A percentile compares a stretch with the other conserved stretches of the same genome.
Evolutionary conservation across 257 asterid genomes (phyloP).

Genomic region (Solanum pennellii): DNA sequence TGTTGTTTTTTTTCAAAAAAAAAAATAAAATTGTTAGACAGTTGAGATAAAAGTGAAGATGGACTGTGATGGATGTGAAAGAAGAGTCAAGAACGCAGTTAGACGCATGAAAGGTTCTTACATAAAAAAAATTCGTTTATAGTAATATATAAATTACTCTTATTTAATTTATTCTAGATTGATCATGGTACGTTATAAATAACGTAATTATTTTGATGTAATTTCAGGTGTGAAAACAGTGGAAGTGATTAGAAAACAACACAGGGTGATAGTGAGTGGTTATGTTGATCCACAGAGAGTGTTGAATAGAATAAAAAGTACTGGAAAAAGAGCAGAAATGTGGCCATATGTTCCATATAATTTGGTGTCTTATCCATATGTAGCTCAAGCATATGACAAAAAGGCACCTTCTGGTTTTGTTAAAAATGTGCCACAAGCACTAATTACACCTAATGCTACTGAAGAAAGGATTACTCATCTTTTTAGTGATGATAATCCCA

Average conservation of each 20-base stretch:
- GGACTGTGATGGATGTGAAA: constrained; percentile 96
- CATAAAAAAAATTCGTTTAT: background rate
- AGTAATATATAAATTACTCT: too few relatives aligned
- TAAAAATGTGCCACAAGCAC: constrained; percentile 32
- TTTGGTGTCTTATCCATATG: constrained; percentile 56
- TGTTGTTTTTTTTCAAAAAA: too few relatives aligned
- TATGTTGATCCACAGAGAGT: constrained; percentile 59
- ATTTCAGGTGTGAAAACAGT: constrained; percentile 54
- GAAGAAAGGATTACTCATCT: constrained; percentile 49
- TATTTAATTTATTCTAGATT: too few relatives aligned
- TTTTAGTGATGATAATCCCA: constrained; percentile 81
- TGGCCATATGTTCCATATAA: constrained; percentile 87
- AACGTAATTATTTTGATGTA: too few relatives aligned
- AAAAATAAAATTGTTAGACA: constrained; percentile 26
- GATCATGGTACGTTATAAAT: background rate
- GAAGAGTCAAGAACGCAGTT: constrained; percentile 73
- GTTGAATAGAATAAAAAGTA: constrained; percentile 50
- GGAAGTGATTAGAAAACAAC: constrained; percentile 59
- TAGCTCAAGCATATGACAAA: constrained; percentile 55
- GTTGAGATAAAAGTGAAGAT: constrained; percentile 84
- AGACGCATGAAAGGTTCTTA: constrained; percentile 52
- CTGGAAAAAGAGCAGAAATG: constrained; percentile 76
- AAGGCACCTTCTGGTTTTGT: constrained; percentile 81
- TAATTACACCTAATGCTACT: constrained; percentile 31
- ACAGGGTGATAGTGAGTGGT: constrained; percentile 63